A percentile compares a stretch with the other conserved stretches of the same genome.
Evolutionary conservation across 306 rosid genomes (phyloP).

Genomic region (Canavalia gladiata): DNA sequence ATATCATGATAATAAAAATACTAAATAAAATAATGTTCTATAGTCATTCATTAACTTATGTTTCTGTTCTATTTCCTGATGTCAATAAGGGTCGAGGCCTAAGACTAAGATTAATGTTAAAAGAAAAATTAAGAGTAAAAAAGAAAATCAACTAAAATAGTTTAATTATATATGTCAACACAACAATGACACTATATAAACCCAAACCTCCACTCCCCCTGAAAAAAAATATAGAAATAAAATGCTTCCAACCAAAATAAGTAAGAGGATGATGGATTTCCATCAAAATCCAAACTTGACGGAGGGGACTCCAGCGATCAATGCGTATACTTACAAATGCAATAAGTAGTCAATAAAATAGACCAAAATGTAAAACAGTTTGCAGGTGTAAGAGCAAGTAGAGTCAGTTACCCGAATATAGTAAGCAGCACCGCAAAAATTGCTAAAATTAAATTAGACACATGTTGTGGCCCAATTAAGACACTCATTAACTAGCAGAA

Average conservation of each 20-base stretch:
- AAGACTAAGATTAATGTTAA: background rate
- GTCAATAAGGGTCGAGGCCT: background rate
- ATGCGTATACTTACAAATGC: background rate
- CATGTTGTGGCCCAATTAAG: slow-evolving; percentile 44
- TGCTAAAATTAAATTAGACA: slow-evolving; percentile 44
- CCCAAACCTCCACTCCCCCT: background rate
- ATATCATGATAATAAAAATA: background rate
- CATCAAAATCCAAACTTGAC: background rate
- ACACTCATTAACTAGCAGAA: slow-evolving; percentile 13
- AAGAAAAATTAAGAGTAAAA: background rate
- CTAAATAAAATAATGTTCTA: background rate
- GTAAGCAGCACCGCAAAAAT: slow-evolving; percentile 34
- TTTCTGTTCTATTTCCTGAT: background rate
- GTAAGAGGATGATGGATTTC: background rate
- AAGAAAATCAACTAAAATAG: background rate
- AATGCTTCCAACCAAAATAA: background rate
- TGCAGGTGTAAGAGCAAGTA: background rate
- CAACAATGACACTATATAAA: background rate
- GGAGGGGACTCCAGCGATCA: background rate
- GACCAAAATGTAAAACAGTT: slow-evolving; percentile 25
- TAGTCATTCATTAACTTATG: background rate
- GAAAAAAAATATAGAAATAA: background rate
- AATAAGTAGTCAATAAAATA: background rate
- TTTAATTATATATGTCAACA: background rate
- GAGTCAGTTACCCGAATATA: slow-evolving; percentile 44